Conservation (phyloP, 169 alveolate species). For the Plasmodium vivax region DNA sequence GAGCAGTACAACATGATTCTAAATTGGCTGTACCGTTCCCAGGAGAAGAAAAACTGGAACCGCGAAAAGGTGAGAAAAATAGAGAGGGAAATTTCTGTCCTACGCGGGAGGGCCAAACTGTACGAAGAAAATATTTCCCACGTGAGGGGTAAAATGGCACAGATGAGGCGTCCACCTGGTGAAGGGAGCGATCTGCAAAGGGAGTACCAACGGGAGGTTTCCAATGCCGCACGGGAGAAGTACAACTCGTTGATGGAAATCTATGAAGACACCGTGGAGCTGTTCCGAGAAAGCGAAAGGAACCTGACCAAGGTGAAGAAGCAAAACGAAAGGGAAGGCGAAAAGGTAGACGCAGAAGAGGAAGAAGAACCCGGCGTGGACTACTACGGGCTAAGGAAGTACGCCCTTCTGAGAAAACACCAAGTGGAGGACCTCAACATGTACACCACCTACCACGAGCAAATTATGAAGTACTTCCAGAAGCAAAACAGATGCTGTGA, state of each 20-base stretch:
- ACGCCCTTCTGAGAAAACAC: background rate
- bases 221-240: background rate
- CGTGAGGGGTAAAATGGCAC: background rate
- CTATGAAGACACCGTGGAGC: background rate
- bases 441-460: background rate
- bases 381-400: slow-evolving; percentile 5
- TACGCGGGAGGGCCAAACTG: background rate
- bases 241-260: background rate
- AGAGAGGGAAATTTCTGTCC: slow-evolving; percentile 2
- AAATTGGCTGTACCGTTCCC: background rate
- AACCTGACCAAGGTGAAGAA: background rate
- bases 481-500: slow-evolving; percentile 35
- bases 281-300: background rate
- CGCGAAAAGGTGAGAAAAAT: slow-evolving; percentile 4
- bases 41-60: background rate
- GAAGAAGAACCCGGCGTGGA: background rate
- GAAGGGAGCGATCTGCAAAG: background rate
- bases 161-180: background rate
- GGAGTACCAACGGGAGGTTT: background rate
- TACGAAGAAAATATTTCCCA: slow-evolving; percentile 29
- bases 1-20: background rate
- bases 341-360: background rate
- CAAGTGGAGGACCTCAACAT: background rate
- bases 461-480: background rate
- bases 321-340: slow-evolving; percentile 4